phyloP scores from a whole-genome alignment of 805 yeast genomes.

The Metschnikowia arizonensis region DNA sequence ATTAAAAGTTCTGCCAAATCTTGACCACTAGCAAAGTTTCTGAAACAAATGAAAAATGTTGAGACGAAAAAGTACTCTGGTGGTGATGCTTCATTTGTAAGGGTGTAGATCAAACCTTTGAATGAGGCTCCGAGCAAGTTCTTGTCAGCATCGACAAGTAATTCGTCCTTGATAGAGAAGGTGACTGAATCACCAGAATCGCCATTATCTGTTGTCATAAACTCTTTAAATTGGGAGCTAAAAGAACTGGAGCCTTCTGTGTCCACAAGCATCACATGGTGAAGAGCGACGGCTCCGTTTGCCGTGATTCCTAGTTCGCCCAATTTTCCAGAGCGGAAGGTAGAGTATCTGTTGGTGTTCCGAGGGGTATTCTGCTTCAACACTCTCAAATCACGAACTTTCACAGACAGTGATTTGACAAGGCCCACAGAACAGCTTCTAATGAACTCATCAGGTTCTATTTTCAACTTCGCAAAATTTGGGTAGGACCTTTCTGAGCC shows the following conservation, averaged over 20 bases:
- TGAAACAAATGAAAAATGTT: slow-evolving; percentile 72
- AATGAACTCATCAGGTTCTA: slow-evolving; percentile 59
- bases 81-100: slow-evolving; percentile 62
- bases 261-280: slow-evolving; percentile 28
- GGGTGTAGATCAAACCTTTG: slow-evolving; percentile 57
- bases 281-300: slow-evolving; percentile 46
- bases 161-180: slow-evolving; percentile 38
- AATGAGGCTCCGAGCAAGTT: slow-evolving; percentile 66
- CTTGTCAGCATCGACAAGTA: slow-evolving; percentile 48
- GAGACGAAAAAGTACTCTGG: slow-evolving; percentile 68
- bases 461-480: slow-evolving; percentile 53
- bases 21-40: slow-evolving; percentile 62
- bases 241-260: slow-evolving; percentile 29
- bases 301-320: slow-evolving; percentile 45
- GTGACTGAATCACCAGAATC: not conserved
- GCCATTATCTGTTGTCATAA: slow-evolving; percentile 18
- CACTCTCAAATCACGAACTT: slow-evolving; percentile 23
- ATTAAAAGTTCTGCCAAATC: slow-evolving; percentile 60
- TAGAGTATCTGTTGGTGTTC: slow-evolving; percentile 42
- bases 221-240: slow-evolving; percentile 33
- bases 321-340: slow-evolving; percentile 48
- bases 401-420: slow-evolving; percentile 35
- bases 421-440: slow-evolving; percentile 58
- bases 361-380: slow-evolving; percentile 20
- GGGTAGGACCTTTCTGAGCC: slow-evolving; percentile 60